Percentiles rank a stretch among this genome's conserved stretches.
These are phyloP conservation scores for Kalmanozyma brasiliensis DNA, from an alignment of 1,284 basidiomycete species.

Conservation along the genomic window DNA sequence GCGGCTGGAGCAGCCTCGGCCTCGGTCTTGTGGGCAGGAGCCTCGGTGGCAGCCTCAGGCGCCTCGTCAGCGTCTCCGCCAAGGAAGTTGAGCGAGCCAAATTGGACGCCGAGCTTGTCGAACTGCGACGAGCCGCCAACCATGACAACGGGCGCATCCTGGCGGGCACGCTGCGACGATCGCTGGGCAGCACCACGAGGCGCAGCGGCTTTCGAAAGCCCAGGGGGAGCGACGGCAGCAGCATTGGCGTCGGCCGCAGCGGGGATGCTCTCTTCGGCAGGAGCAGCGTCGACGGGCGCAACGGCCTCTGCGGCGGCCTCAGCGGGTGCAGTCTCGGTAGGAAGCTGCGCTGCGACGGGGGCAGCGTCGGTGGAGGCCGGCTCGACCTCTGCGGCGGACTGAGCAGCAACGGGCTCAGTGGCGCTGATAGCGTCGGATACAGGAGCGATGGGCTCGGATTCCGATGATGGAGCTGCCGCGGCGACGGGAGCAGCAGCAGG, in stretches of 20 bases:
- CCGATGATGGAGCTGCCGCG: conserved; percentile 17
- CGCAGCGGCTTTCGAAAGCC: conserved; percentile 49
- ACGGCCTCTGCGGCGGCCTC: conserved; percentile 15
- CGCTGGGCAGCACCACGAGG: conserved; percentile 44
- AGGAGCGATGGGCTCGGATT: conserved; percentile 9
- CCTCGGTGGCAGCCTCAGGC: conserved; percentile 15
- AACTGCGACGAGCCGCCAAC: conserved; percentile 60
- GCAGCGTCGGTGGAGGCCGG: conserved; percentile 13
- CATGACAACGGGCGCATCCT: conserved; percentile 65
- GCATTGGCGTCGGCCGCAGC: conserved; percentile 18
- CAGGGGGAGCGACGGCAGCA: conserved; percentile 33
- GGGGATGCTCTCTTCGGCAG: conserved; percentile 25
- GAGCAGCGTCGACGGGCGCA: conserved; percentile 22
- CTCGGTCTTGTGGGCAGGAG: conserved; percentile 12
- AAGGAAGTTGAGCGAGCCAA: conserved; percentile 65
- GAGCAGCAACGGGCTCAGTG: too few relatives aligned
- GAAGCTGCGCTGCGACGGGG: conserved; percentile 9
- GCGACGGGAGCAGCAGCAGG: conserved; percentile 21
- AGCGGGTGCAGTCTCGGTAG: conserved; percentile 14
- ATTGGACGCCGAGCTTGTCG: conserved; percentile 66
- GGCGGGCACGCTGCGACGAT: conserved; percentile 58
- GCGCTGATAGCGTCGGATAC: conserved; percentile 14
- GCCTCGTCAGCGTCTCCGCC: conserved; percentile 52
- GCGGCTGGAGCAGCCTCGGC: conserved; percentile 19
- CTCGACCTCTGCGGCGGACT: conserved; percentile 20